Conservation (phyloP, 116 monocot species). For the Papilionanthe hybrid region DNA sequence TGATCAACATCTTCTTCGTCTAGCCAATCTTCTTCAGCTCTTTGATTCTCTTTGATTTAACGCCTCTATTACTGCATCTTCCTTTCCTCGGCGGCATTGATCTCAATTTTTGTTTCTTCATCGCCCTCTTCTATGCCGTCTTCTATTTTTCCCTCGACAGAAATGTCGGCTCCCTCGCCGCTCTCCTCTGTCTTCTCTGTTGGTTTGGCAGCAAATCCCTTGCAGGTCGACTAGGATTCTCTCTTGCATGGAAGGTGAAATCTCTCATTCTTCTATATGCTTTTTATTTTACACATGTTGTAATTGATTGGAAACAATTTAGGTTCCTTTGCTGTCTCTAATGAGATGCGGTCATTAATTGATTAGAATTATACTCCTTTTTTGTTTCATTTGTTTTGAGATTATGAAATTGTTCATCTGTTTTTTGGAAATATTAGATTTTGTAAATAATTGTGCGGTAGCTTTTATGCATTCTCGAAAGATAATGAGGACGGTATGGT, state of each 20-base stretch:
- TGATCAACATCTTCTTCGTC: conserved; percentile 73
- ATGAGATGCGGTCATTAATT: not conserved
- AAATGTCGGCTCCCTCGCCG: conserved; percentile 61
- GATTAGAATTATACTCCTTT: not conserved
- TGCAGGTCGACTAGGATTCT: conserved; percentile 44
- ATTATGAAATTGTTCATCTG: not conserved
- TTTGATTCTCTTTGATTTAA: conserved; percentile 66
- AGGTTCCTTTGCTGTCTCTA: not conserved
- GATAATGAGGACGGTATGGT: not conserved
- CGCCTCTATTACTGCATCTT: conserved; percentile 36
- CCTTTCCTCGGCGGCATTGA: conserved; percentile 13
- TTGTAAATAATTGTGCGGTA: not conserved
- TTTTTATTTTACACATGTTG: not conserved
- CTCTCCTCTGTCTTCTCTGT: conserved; percentile 50
- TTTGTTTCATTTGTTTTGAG: not conserved
- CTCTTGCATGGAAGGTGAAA: conserved; percentile 59
- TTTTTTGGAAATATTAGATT: not conserved
- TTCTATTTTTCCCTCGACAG: conserved; percentile 53
- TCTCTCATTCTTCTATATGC: not conserved
- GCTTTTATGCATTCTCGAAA: not conserved
- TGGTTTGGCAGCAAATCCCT: conserved; percentile 50
- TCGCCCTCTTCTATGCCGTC: conserved; percentile 35
- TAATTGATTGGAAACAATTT: no score
- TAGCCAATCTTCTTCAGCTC: conserved; percentile 89
- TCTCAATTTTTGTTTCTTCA: conserved; percentile 43